These are phyloP conservation scores for Fremontodendron californicum DNA, from an alignment of 345 rosid species.

Conservation along the genomic window DNA sequence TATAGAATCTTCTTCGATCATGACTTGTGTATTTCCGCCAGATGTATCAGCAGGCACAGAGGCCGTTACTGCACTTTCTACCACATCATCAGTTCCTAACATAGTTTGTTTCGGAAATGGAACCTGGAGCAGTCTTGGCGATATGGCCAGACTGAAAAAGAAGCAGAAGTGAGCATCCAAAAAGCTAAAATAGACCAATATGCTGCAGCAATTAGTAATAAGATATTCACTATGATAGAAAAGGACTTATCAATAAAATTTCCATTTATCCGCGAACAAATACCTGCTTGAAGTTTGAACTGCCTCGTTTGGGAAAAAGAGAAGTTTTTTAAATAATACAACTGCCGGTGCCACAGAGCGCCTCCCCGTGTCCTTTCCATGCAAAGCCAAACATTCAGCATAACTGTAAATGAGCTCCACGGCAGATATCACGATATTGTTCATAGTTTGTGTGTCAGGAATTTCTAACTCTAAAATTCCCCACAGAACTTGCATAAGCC, in stretches of 20 bases:
- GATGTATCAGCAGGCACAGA: conserved; percentile 54
- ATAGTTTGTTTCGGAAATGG: conserved; percentile 97
- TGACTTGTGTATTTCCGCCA: conserved; percentile 65
- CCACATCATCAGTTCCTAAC: conserved; percentile 77
- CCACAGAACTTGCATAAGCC: conserved; percentile 93
- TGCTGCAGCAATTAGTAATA: not conserved
- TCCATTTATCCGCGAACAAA: conserved; percentile 12
- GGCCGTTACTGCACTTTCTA: conserved; percentile 52
- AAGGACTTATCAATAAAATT: not conserved
- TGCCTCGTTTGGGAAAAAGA: conserved; percentile 73
- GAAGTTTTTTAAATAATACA: conserved; percentile 69
- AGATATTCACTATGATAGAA: not conserved
- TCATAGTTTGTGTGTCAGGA: conserved; percentile 91
- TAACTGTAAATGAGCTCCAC: conserved; percentile 92
- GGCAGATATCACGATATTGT: conserved; percentile 78
- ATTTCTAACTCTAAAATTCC: conserved; percentile 92
- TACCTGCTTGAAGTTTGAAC: conserved; percentile 99
- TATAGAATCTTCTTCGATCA: conserved; percentile 94
- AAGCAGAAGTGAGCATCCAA: conserved; percentile 20
- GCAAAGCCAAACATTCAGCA: conserved; percentile 93
- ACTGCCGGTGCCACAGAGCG: conserved; percentile 90
- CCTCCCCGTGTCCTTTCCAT: conserved; percentile 56
- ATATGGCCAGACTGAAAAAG: conserved; percentile 83
- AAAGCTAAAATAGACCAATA: conserved; percentile 6
- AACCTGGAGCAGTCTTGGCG: conserved; percentile 97